Conservation (phyloP, 2,329 filamentous ascomycete species). For the Simplicillium aogashimaense region DNA sequence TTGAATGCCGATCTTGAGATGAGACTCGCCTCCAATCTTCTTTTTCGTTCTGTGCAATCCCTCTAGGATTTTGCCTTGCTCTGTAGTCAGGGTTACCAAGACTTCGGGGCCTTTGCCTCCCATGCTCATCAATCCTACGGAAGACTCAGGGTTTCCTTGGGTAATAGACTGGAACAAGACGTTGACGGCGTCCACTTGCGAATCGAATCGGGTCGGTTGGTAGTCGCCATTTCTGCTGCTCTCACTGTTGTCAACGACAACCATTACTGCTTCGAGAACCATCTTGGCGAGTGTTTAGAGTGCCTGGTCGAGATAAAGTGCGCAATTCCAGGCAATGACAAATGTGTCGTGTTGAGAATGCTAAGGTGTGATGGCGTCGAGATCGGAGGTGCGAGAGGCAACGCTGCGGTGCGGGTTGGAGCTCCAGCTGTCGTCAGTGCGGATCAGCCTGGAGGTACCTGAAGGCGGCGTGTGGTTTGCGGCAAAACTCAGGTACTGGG, state of each 20-base stretch:
- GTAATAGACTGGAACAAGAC: conserved; percentile 95
- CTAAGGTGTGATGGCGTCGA: neutral
- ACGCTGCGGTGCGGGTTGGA: neutral
- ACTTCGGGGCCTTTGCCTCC: conserved; percentile 96
- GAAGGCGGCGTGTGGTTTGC: neutral
- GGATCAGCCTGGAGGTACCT: conserved; percentile 5
- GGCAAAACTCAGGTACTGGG: conserved; percentile 26
- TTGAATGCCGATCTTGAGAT: conserved; percentile 89
- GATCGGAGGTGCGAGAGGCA: neutral
- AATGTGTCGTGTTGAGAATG: conserved; percentile 2
- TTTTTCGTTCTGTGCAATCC: conserved; percentile 79
- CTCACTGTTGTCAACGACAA: conserved; percentile 99
- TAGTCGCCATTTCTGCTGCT: conserved; percentile 93
- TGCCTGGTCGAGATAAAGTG: neutral
- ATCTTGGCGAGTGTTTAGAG: conserved; percentile 51
- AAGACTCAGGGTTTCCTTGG: conserved; percentile 90
- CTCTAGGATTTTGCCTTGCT: conserved; percentile 90
- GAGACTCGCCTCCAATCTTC: conserved; percentile 82
- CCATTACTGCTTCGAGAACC: conserved; percentile 98
- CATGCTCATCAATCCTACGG: conserved; percentile 98
- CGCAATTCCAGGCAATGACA: conserved; percentile 1
- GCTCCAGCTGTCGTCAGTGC: conserved; percentile 7
- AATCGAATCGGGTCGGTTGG: conserved; percentile 88
- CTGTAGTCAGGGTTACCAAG: conserved; percentile 88
- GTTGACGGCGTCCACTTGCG: conserved; percentile 89